Evolutionary conservation across 768 basidiomycete species (phyloP), one percentile per base, ranked within the genome.

Genomic region (Suillus sp.): DNA sequence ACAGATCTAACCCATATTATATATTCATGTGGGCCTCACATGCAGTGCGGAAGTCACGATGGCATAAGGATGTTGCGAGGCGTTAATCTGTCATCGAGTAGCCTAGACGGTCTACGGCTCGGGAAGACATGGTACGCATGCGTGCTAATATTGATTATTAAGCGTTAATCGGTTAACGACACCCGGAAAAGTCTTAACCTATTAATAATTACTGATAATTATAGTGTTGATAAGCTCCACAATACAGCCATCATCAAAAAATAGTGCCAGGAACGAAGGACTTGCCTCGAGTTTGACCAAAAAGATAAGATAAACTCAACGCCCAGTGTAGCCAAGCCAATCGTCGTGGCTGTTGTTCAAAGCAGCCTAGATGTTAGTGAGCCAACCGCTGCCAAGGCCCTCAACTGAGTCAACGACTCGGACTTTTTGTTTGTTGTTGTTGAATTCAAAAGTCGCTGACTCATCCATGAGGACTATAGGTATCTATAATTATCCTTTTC

Each of bases 361-460:
- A 30, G 18, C 30, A 51, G 50, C 27, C 16, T 50, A 50, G 16
- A 8, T 3, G 18, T 18, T 51, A 5, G 27, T 4, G 16, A 50
- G 7, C 25, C 48, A 27, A 18, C 11, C 3, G 37, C 14, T 3
- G 14, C 5, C 14, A 38, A 38, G 14, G 14, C 11, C 35, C n/a
- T n/a, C n/a, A n/a, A n/a, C n/a, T n/a, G n/a, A n/a, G n/a, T n/a
- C n/a, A n/a, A n/a, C n/a, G n/a, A n/a, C n/a, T n/a, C n/a, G n/a
- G n/a, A n/a, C n/a, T n/a, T n/a, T n/a, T n/a, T 54, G 13, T 56
- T 56, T 56, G 54, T 10, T 37, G 16, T 56, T 56, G 2, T 56
- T 56, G 37, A 38, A 37, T 38, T 56, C 55, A 9, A 25, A 56
- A 38, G 37, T 37, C 22, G 35, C 37, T 56, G 55, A 56, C 55